A percentile compares a stretch with the other conserved stretches of the same genome.
Evolutionary conservation across 345 rosid genomes (phyloP).

Genomic region (Boechera divaricarpa): DNA sequence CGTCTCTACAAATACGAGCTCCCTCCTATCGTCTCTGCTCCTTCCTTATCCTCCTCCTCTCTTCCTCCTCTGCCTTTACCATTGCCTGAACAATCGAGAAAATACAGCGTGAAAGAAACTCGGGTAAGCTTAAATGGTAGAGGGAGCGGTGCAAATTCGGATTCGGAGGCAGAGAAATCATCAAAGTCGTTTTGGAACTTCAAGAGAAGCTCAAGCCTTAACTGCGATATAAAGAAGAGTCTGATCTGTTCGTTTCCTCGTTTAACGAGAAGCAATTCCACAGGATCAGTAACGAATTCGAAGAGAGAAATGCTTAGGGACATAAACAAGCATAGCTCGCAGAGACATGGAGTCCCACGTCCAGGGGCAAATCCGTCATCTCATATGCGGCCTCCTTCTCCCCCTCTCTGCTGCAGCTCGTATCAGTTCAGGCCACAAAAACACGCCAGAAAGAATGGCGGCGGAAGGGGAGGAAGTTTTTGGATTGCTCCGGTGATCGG

Average conservation of each 20-base stretch:
- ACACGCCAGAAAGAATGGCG: slow-evolving; percentile 52
- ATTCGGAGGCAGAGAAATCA: slow-evolving; percentile 47
- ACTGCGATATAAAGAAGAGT: slow-evolving; percentile 60
- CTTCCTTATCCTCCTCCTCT: slow-evolving; percentile 41
- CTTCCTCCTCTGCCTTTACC: slow-evolving; percentile 52
- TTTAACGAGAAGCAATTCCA: slow-evolving; percentile 70
- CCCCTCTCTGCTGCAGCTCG: slow-evolving; percentile 37
- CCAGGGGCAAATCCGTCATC: slow-evolving; percentile 31
- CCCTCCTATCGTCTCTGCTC: slow-evolving; percentile 45
- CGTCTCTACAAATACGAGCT: slow-evolving; percentile 40
- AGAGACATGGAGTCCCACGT: slow-evolving; percentile 41
- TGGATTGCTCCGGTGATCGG: slow-evolving; percentile 66
- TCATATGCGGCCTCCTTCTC: slow-evolving; percentile 41
- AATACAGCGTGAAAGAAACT: slow-evolving; percentile 32
- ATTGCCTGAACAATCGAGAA: slow-evolving; percentile 34
- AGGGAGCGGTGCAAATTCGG: slow-evolving; percentile 23
- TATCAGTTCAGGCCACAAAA: slow-evolving; percentile 54
- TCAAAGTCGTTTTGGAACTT: slow-evolving; percentile 81
- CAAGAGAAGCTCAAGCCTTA: slow-evolving; percentile 75
- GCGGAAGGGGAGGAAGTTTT: slow-evolving; percentile 53
- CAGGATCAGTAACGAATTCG: slow-evolving; percentile 57
- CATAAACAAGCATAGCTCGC: slow-evolving; percentile 51
- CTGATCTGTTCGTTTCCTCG: slow-evolving; percentile 64
- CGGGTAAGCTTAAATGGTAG: slow-evolving; percentile 17
- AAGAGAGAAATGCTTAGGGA: slow-evolving; percentile 49